Percentiles rank a stretch among this genome's conserved stretches.
phyloP scores from a whole-genome alignment of 495 filamentous ascomycete genomes.

The Darksidea phi region DNA sequence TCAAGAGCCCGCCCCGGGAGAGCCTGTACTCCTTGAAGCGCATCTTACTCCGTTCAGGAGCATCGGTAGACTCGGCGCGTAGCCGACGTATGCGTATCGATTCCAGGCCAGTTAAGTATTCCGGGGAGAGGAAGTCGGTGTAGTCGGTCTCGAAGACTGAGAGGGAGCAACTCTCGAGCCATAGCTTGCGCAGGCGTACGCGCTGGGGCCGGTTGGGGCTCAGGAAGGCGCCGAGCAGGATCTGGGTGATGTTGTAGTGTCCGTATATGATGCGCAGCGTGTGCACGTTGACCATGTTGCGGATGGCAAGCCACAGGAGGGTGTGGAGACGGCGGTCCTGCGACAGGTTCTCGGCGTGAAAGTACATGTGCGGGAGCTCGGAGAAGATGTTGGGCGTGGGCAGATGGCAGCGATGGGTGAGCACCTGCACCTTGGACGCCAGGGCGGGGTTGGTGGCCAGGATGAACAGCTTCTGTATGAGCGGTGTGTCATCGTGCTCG shows the following conservation, averaged over 20 bases:
- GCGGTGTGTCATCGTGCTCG: conserved; percentile 43
- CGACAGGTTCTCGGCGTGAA: conserved; percentile 36
- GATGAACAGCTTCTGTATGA: conserved; percentile 37
- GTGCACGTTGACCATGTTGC: conserved; percentile 37
- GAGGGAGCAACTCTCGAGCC: conserved; percentile 42
- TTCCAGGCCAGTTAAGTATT: conserved; percentile 31
- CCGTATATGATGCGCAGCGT: conserved; percentile 41
- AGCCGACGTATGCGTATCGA: conserved; percentile 39
- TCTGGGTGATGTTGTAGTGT: conserved; percentile 36
- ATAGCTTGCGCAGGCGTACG: conserved; percentile 37
- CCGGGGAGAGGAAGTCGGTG: not conserved
- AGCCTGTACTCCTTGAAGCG: conserved; percentile 10
- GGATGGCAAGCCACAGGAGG: conserved; percentile 35
- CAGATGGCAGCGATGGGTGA: conserved; percentile 41
- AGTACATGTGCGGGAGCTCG: conserved; percentile 37
- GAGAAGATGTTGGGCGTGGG: conserved; percentile 40
- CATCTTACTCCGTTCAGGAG: not conserved
- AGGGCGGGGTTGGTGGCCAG: conserved; percentile 35
- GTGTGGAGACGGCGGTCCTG: conserved; percentile 29
- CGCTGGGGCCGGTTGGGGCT: conserved; percentile 21
- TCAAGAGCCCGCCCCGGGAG: conserved; percentile 12
- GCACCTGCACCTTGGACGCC: conserved; percentile 34
- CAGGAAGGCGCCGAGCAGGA: conserved; percentile 38
- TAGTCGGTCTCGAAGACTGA: conserved; percentile 18
- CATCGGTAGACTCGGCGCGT: conserved; percentile 1